A percentile compares a stretch with the other conserved stretches of the same genome.
Evolutionary conservation across 225 moss, liverwort and hornwort species (phyloP).

Genomic region (Pleurozium schreberi): DNA sequence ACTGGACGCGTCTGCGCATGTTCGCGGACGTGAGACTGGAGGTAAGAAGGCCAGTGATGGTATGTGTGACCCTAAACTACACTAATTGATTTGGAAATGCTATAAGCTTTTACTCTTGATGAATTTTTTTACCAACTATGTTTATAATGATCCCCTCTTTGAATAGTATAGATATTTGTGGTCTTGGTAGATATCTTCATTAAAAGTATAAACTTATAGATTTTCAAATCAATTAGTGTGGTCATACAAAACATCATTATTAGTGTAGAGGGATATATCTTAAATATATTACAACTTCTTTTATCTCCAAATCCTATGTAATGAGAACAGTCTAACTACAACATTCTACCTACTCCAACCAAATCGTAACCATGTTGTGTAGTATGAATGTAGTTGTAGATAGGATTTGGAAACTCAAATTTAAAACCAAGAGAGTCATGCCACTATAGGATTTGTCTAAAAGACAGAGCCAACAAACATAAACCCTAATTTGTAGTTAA

Average conservation of each 20-base stretch:
- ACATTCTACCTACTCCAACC: no score
- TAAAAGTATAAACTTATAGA: background rate
- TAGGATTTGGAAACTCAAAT: no score
- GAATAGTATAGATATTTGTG: background rate
- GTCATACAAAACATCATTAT: background rate
- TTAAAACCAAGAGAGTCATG: no score
- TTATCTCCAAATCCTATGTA: background rate
- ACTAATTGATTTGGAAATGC: background rate
- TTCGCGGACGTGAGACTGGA: constrained; percentile 15
- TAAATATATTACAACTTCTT: background rate
- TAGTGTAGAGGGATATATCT: background rate
- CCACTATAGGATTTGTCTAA: no score
- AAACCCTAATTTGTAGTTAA: fast-evolving
- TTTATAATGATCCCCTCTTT: background rate
- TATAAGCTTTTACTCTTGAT: no score
- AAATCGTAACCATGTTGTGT: no score
- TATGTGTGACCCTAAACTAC: background rate
- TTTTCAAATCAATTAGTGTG: background rate
- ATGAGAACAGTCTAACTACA: no score
- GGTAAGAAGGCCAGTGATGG: constrained; percentile 57
- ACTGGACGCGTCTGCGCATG: constrained; percentile 33
- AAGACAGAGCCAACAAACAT: no score
- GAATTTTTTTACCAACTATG: background rate
- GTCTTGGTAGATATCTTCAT: background rate
- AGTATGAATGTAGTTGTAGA: no score